Conservation (phyloP, 148 eudicot genomes). For the Vaccinium corymbosum region DNA sequence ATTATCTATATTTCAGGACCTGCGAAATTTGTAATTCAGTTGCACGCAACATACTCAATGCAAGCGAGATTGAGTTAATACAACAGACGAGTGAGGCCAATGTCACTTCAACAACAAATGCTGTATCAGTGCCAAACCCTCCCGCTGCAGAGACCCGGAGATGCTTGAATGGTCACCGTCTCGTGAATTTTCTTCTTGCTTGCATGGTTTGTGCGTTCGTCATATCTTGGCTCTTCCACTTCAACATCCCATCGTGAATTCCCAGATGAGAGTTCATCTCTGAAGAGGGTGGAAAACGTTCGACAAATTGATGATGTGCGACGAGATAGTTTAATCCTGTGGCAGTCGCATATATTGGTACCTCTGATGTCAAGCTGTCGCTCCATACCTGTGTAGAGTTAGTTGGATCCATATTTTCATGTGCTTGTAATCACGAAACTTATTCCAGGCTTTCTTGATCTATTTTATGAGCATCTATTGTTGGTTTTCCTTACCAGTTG, state of each 20-base stretch:
- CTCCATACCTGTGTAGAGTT: conserved; percentile 1
- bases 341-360: neutral
- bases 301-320: neutral
- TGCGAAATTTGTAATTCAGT: conserved; percentile 52
- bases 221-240: conserved; percentile 57
- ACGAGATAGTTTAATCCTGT: neutral
- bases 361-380: neutral
- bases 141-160: conserved; percentile 28
- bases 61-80: conserved; percentile 27
- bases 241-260: conserved; percentile 38
- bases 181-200: conserved; percentile 46
- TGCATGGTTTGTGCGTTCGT: conserved; percentile 49
- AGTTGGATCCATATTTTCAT: neutral
- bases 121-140: conserved; percentile 13
- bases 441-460: neutral
- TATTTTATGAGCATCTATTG: neutral
- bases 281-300: neutral
- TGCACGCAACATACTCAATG: conserved; percentile 33
- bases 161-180: conserved; percentile 49
- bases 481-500: neutral
- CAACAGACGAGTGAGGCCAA: conserved; percentile 25
- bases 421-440: neutral
- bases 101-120: conserved; percentile 12
- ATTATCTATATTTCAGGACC: conserved; percentile 27
- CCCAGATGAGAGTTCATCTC: neutral